Conservation (phyloP, 2,329 filamentous ascomycete species). For the Ophiocordyceps camponoti-leonardi region DNA sequence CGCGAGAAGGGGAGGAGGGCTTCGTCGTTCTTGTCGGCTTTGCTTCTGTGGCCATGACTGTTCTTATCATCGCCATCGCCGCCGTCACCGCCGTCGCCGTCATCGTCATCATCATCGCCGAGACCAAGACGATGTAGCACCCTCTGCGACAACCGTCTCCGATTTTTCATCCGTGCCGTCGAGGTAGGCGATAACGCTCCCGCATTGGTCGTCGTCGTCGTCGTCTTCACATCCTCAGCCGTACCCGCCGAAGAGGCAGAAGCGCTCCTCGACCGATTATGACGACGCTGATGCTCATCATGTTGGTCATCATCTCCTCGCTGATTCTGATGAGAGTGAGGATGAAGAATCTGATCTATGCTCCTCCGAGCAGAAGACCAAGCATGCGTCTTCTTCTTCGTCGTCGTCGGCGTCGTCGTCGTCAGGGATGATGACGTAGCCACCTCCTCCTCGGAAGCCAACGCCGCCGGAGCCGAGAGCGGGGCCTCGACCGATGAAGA, state of each 20-base stretch:
- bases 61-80: no score
- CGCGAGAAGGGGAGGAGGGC: constrained; percentile 22
- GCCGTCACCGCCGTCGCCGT: no score
- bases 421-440: no score
- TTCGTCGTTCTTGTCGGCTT: no score
- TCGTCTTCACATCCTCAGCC: no score
- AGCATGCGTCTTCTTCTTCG: not conserved
- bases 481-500: not conserved
- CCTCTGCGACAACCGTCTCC: not conserved
- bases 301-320: not conserved
- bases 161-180: no score
- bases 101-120: no score
- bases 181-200: no score
- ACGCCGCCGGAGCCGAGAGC: not conserved
- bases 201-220: no score
- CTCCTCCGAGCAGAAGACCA: not conserved
- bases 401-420: no score
- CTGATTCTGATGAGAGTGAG: no score
- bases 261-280: not conserved
- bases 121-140: not conserved
- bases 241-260: not conserved
- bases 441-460: not conserved
- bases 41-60: no score
- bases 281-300: not conserved
- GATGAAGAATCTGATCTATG: not conserved